Base-by-base conservation (phyloP, 495 filamentous ascomycete genomes). In the Parachaetomium inaequale region DNA sequence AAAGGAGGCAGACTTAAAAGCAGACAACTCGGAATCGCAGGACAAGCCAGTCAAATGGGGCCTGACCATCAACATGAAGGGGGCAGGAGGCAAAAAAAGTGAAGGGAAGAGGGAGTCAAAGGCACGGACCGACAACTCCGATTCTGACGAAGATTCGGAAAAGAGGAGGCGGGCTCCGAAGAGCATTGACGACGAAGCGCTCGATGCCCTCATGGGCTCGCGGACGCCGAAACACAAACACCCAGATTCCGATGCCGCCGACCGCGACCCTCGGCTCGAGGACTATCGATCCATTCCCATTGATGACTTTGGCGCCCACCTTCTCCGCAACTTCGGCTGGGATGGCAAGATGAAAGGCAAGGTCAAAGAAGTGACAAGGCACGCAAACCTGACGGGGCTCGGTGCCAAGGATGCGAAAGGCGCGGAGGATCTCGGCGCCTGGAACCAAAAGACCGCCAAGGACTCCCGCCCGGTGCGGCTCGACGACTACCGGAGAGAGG, bases 241-340 rank as follows among this genome's bases (percentile, higher is more conserved):
- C 31, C 75, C 79, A 11, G 87, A 89, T 68, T 80, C 92, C 43
- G 79, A 81, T 2, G 80, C 82, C n/a, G 86, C 91, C 0, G 92
- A 92, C 0, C 88, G 91, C 25, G 75, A 85, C 17, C 86, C 92
- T 3, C 87, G 84, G 0, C 76, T 94, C 25, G 91, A 91, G 49
- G 91, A 93, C 66, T 99, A 99, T 74, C 87, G 84, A 29, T 85
- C 87, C 4, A 84, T 96, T 12, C 93, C 95, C 0, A 91, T 98
- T 38, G 94, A 97, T 62, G 91, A 96, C 61, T 99, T 98, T 67
- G 94, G 93, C 34, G 87, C 90, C 25, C 91, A 90, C 3, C 75
- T 98, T 54, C 81, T 99, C 28, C 84, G 91, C 7, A 90, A 91
- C 12, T 95, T 96, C 86, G 94, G 94, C 5, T 97, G 93, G 93